Conservation (phyloP, 768 basidiomycete species). For the Suillus clintonianus region DNA sequence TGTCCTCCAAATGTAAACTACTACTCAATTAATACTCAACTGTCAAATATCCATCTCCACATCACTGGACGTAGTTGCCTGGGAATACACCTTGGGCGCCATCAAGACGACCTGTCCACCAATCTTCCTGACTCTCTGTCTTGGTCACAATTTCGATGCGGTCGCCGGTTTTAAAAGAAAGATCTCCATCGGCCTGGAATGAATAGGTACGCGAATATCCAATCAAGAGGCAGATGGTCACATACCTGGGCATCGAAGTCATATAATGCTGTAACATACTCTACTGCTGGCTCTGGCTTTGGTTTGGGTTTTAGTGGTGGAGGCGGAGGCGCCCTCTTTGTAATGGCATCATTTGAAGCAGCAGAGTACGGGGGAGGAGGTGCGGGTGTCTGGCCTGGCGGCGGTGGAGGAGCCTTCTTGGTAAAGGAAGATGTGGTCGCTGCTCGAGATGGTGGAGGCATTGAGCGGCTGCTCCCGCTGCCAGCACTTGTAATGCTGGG, state of each 20-base stretch:
- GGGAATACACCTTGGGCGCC: conserved; percentile 90
- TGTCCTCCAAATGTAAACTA: not conserved
- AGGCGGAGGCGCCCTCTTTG: conserved; percentile 86
- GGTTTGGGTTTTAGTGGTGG: conserved; percentile 91
- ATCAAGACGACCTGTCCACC: conserved; percentile 93
- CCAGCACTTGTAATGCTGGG: conserved; percentile 26
- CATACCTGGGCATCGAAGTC: conserved; percentile 89
- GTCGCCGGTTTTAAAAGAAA: conserved; percentile 88
- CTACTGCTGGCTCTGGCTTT: conserved; percentile 58
- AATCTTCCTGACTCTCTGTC: conserved; percentile 83
- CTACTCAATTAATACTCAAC: not conserved
- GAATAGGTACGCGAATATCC: not conserved
- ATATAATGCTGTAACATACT: conserved; percentile 91
- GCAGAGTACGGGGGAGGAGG: conserved; percentile 50
- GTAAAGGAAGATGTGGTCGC: conserved; percentile 30
- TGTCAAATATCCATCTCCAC: not conserved
- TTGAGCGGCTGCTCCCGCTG: conserved; percentile 22
- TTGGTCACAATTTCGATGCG: conserved; percentile 87
- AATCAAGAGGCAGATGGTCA: not conserved
- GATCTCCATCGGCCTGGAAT: conserved; percentile 83
- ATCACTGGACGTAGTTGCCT: conserved; percentile 49
- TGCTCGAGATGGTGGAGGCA: conserved; percentile 24
- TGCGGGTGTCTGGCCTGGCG: conserved; percentile 31
- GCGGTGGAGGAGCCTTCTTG: conserved; percentile 45
- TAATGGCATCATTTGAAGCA: conserved; percentile 24